phyloP scores from a whole-genome alignment of 495 filamentous ascomycete genomes.

The Penicillium fimorum region DNA sequence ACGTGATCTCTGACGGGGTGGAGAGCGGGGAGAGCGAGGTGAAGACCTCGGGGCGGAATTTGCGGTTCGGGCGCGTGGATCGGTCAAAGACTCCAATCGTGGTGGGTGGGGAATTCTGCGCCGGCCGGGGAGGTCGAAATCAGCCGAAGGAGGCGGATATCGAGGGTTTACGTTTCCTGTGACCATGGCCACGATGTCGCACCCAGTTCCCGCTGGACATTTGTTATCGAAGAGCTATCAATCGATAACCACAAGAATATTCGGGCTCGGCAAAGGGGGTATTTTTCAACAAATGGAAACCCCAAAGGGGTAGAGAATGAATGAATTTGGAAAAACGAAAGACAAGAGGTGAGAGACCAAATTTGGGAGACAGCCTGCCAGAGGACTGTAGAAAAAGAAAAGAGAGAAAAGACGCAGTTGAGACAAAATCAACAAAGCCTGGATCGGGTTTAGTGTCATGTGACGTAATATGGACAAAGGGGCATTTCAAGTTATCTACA shows the following conservation, averaged over 20 bases:
- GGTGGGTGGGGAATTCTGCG: constrained; percentile 35
- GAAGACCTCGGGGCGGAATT: constrained; percentile 24
- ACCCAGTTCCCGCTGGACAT: constrained; percentile 49
- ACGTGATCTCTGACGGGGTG: constrained; percentile 25
- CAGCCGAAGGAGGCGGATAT: constrained; percentile 36
- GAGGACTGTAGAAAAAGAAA: constrained; percentile 29
- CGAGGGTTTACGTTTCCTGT: constrained; percentile 46
- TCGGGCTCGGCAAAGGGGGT: constrained; percentile 1
- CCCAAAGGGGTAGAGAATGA: constrained; percentile 7
- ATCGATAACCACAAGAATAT: constrained; percentile 1
- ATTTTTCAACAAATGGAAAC: constrained; percentile 11
- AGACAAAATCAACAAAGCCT: constrained; percentile 33
- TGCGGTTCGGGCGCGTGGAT: constrained; percentile 32
- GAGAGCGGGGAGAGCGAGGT: constrained; percentile 25
- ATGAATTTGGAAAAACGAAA: constrained; percentile 13
- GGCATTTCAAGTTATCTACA: background rate
- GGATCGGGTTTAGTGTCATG: constrained; percentile 27
- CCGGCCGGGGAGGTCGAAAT: constrained; percentile 35
- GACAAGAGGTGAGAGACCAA: constrained; percentile 8
- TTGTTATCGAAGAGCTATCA: constrained; percentile 30
- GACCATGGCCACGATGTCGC: constrained; percentile 50
- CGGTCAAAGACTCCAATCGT: constrained; percentile 36
- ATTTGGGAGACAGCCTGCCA: constrained; percentile 23
- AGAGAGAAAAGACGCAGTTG: constrained; percentile 21
- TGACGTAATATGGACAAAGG: constrained; percentile 25